phyloP scores from a whole-genome alignment of 2,329 filamentous ascomycete species.

The Hypocreales sp. region DNA sequence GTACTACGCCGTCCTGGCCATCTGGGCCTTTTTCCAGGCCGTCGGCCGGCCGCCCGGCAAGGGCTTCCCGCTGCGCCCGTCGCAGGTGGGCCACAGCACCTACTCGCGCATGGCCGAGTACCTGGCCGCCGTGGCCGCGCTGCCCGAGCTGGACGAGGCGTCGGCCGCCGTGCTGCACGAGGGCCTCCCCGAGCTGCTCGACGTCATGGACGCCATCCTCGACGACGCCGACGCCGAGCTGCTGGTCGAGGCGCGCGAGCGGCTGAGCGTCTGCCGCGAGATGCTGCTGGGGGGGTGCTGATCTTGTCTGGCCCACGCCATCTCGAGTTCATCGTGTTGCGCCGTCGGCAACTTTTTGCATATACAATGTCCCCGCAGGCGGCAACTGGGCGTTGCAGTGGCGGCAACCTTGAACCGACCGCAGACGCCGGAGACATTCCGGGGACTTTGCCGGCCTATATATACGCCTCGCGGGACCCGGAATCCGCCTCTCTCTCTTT shows the following conservation, averaged over 20 bases:
- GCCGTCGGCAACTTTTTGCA: no score
- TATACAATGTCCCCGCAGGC: no score
- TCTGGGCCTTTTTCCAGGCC: conserved; percentile 79
- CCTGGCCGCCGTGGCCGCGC: conserved; percentile 47
- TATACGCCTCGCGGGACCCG: no score
- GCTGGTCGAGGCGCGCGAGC: conserved; percentile 57
- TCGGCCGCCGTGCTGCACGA: conserved; percentile 51
- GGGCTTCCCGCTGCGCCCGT: conserved; percentile 29
- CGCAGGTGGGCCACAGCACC: conserved; percentile 18
- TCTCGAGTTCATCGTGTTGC: no score
- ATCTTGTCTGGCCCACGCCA: no score
- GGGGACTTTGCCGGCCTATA: no score
- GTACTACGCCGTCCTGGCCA: conserved; percentile 72
- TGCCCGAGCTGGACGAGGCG: conserved; percentile 54
- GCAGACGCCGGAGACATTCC: no score
- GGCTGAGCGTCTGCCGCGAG: conserved; percentile 47
- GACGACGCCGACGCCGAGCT: conserved; percentile 44
- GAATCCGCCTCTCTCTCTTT: no score
- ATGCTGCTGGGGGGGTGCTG: conserved; percentile 10
- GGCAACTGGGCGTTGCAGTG: no score
- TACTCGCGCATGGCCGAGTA: conserved; percentile 24
- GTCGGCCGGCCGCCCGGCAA: conserved; percentile 42
- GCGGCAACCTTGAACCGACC: no score
- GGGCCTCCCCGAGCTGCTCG: conserved; percentile 28
- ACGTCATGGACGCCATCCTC: conserved; percentile 25